These are phyloP conservation scores for Colletotrichum orchidophilum DNA, from an alignment of 2,329 filamentous ascomycete genomes.

Conservation along the genomic window DNA sequence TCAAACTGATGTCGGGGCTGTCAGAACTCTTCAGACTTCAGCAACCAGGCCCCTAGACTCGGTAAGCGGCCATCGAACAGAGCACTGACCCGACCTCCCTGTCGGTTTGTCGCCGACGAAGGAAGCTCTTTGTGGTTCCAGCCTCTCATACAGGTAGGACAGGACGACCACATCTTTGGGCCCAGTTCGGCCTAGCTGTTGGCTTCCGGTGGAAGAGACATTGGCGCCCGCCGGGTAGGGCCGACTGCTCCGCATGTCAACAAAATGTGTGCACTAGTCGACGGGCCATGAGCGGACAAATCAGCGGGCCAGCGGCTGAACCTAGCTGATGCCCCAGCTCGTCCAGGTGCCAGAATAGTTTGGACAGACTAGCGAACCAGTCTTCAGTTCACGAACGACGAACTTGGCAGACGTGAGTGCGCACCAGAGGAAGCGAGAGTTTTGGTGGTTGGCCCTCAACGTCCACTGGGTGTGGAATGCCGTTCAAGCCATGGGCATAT, in stretches of 20 bases:
- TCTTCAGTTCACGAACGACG: not conserved
- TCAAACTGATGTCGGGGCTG: not conserved
- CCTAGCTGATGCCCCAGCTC: not conserved
- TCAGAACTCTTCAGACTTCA: not conserved
- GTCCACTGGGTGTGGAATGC: slow-evolving; percentile 3
- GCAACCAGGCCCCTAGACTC: not conserved
- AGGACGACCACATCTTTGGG: not conserved
- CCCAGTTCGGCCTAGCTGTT: slow-evolving; percentile 1
- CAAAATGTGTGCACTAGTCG: not conserved
- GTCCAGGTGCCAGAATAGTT: not conserved
- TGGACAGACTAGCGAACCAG: not conserved
- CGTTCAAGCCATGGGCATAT: not conserved
- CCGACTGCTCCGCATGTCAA: slow-evolving; percentile 13
- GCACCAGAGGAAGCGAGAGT: not conserved
- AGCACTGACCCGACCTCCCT: not conserved
- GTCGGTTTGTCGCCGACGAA: not conserved
- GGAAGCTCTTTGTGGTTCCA: not conserved
- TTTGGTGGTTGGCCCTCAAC: slow-evolving; percentile 15
- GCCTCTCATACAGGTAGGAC: not conserved
- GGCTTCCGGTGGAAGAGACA: slow-evolving; percentile 9
- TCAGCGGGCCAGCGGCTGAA: not conserved
- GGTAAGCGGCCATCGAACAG: not conserved
- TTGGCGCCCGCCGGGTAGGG: slow-evolving; percentile 15
- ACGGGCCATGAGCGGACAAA: not conserved
- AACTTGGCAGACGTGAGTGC: not conserved